These are phyloP conservation scores for Postia placenta DNA, from an alignment of 768 basidiomycete genomes.

Conservation along the genomic window DNA sequence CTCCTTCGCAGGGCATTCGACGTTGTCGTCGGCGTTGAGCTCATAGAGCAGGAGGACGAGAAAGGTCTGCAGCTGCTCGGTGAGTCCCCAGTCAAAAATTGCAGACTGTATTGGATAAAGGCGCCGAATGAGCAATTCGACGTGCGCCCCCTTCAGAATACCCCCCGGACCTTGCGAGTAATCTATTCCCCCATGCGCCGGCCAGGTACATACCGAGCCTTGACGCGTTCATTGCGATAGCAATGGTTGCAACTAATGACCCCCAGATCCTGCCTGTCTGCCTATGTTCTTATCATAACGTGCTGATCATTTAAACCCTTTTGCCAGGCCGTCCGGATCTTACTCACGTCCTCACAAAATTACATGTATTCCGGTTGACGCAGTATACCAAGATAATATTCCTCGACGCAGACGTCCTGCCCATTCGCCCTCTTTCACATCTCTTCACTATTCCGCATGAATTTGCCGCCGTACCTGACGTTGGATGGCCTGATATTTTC, in stretches of 20 bases:
- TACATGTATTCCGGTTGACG: conserved; percentile 90
- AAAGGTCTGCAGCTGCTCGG: conserved; percentile 77
- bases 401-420: conserved; percentile 89
- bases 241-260: too few relatives aligned
- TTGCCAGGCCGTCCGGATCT: conserved; percentile 87
- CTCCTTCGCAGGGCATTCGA: conserved; percentile 76
- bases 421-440: conserved; percentile 83
- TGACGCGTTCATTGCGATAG: too few relatives aligned
- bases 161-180: background rate
- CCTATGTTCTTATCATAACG: background rate
- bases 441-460: conserved; percentile 80
- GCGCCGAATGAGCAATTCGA: background rate
- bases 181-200: background rate
- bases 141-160: background rate
- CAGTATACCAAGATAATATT: conserved; percentile 85
- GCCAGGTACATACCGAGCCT: background rate
- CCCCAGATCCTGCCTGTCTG: too few relatives aligned
- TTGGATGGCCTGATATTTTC: conserved; percentile 99
- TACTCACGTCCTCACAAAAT: conserved; percentile 88
- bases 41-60: conserved; percentile 65
- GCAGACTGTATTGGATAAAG: background rate
- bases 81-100: conserved; percentile 31
- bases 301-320: conserved; percentile 7
- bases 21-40: conserved; percentile 87
- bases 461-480: conserved; percentile 93